Base-by-base conservation (phyloP, 31 red algal species). In the Bonnemaisonia californica region DNA sequence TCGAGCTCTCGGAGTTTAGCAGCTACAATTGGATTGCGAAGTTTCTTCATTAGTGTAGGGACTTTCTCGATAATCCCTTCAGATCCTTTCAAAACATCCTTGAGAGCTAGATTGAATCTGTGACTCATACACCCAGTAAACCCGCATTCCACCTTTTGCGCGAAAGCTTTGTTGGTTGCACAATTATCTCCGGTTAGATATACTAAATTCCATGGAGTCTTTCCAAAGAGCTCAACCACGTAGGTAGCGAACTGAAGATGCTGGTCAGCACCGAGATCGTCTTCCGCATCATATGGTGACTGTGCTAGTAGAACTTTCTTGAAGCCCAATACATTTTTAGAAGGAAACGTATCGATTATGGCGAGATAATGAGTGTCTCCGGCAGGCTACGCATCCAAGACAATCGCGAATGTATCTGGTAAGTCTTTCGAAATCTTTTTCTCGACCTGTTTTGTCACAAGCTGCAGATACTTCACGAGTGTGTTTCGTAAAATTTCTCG, bases 101-200 rank as follows among this genome's bases (percentile, higher is more conserved):
- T n/a, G 4, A 76, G 24, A 0, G 40, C 71, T 28, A 73, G 37
- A 73, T 73, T 73, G 38, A 73, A 45, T 16, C 69, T 16, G 41
- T 76, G 71, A 51, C 41, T 21, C 8, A 32, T 32, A 24, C 71
- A 27, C 51, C 71, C 41, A 57, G 56, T 11, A n/a, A 76, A 76
- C 71, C 26, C 19, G 27, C 23, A 32, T 24, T 8, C 48, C 24
- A 32, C 0, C 40, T 28, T 26, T 26, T 34, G 23, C 11, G 71
- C 12, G 16, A 76, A 12, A 13, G 41, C 0, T 24, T 57, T 76
- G 0, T 76, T 60, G 0, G 9, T 30, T 0, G 40, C 26, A n/a
- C 71, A 57, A n/a, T 1, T 76, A 34, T 76, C 71, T 7, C 71
- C 71, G 24, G 56, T n/a, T 9, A 76, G n/a, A n/a, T n/a, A n/a